phyloP scores from a whole-genome alignment of 140 eudicot species.

The Bidens hawaiensis region DNA sequence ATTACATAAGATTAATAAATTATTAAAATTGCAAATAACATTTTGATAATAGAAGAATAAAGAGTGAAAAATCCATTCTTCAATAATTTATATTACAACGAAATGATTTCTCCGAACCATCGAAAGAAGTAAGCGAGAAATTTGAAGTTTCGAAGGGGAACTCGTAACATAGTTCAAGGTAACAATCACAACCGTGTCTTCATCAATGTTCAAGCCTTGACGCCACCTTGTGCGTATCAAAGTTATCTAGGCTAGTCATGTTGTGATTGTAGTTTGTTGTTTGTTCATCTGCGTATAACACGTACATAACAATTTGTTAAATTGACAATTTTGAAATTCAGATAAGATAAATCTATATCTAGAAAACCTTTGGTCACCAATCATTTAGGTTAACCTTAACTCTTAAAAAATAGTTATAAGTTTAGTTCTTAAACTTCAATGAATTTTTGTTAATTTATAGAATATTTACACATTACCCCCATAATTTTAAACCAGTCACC shows the following conservation, averaged over 20 bases:
- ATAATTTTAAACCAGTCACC: too few relatives aligned
- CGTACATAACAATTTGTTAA: not conserved
- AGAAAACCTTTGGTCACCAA: too few relatives aligned
- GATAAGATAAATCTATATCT: too few relatives aligned
- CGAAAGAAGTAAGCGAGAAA: slow-evolving; percentile 3
- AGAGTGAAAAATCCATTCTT: not conserved
- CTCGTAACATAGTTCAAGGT: slow-evolving; percentile 11
- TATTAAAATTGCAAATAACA: too few relatives aligned
- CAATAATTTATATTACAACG: not conserved
- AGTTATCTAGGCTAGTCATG: not conserved
- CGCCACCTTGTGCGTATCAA: not conserved
- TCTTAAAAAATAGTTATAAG: too few relatives aligned
- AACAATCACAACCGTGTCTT: not conserved
- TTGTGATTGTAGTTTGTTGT: not conserved
- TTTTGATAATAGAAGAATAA: slow-evolving; percentile 9
- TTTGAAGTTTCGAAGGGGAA: slow-evolving; percentile 36
- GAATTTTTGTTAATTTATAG: too few relatives aligned
- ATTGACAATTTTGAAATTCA: not conserved
- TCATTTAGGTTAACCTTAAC: too few relatives aligned
- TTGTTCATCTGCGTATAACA: not conserved
- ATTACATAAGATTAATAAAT: too few relatives aligned
- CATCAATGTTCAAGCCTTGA: not conserved
- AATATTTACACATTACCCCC: too few relatives aligned
- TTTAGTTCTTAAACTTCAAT: too few relatives aligned
- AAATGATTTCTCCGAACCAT: not conserved